phyloP scores from a whole-genome alignment of 2,329 filamentous ascomycete species.

The Aspergillus awamori region DNA sequence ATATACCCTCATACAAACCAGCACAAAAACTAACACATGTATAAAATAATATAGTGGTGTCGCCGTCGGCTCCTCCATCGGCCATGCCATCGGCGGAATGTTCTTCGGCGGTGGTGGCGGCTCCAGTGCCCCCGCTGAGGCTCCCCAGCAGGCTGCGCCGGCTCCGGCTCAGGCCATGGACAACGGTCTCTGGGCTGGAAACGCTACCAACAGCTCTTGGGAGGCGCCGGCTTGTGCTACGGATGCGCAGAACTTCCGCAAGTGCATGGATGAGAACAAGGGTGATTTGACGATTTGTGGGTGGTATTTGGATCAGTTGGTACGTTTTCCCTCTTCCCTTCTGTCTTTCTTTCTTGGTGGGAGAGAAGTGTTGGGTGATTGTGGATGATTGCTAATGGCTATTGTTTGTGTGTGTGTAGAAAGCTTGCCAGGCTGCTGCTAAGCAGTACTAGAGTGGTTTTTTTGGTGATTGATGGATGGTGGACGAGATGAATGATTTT shows the following conservation, averaged over 20 bases:
- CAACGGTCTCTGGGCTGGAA: slow-evolving; percentile 49
- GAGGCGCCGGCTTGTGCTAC: slow-evolving; percentile 70
- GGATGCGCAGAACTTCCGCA: slow-evolving; percentile 83
- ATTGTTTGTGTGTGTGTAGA: slow-evolving; percentile 47
- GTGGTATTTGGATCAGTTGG: slow-evolving; percentile 96
- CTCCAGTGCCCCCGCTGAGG: slow-evolving; percentile 59
- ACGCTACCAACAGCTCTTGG: slow-evolving; percentile 53
- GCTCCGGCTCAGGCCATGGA: slow-evolving; percentile 57
- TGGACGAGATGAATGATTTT: neutral
- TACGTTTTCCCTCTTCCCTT: slow-evolving; percentile 31
- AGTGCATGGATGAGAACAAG: slow-evolving; percentile 93
- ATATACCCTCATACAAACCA: neutral
- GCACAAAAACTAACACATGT: too few relatives aligned
- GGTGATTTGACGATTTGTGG: slow-evolving; percentile 95
- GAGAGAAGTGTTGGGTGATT: neutral
- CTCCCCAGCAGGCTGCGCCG: slow-evolving; percentile 44
- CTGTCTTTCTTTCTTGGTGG: neutral
- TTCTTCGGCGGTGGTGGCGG: slow-evolving; percentile 79
- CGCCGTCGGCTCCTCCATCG: slow-evolving; percentile 91
- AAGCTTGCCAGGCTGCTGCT: slow-evolving; percentile 80
- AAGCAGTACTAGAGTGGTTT: slow-evolving; percentile 62
- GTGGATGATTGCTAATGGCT: neutral
- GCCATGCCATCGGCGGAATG: slow-evolving; percentile 82
- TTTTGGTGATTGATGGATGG: neutral
- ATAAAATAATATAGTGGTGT: slow-evolving; percentile 70